A percentile compares a stretch with the other conserved stretches of the same genome.
phyloP scores from a whole-genome alignment of 2,329 filamentous ascomycete species.

The Fonsecaea multimorphosa region DNA sequence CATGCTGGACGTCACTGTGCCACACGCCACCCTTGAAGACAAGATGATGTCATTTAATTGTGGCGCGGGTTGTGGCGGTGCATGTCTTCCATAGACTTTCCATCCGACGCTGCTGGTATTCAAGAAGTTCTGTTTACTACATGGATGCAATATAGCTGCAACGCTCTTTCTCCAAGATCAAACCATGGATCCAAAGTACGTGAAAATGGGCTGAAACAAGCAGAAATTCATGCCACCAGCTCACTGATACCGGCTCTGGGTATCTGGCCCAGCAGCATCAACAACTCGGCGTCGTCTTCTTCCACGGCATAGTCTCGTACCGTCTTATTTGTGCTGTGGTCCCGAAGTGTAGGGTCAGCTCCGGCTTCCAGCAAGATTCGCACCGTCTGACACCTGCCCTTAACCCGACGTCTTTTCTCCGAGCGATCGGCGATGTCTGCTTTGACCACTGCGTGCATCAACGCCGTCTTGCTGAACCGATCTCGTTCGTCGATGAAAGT shows the following conservation, averaged over 20 bases:
- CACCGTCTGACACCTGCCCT: conserved; percentile 24
- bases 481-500: conserved; percentile 32
- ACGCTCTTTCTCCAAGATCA: neutral
- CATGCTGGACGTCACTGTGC: neutral
- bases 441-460: conserved; percentile 38
- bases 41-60: neutral
- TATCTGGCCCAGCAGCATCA: conserved; percentile 18
- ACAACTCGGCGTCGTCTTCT: conserved; percentile 25
- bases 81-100: neutral
- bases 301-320: conserved; percentile 23
- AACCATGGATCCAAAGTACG: neutral
- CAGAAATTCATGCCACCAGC: conserved; percentile 23
- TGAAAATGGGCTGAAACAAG: neutral
- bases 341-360: conserved; percentile 26
- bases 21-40: neutral
- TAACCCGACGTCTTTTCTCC: conserved; percentile 12
- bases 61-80: neutral
- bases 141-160: neutral
- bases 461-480: conserved; percentile 34
- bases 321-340: conserved; percentile 17
- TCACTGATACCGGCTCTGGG: conserved; percentile 25
- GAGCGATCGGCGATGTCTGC: conserved; percentile 20
- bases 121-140: neutral
- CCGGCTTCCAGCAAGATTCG: conserved; percentile 28
- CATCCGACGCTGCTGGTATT: neutral